A percentile compares a stretch with the other conserved stretches of the same genome.
phyloP scores from a whole-genome alignment of 495 filamentous ascomycete genomes.

The Xylaria acuta region DNA sequence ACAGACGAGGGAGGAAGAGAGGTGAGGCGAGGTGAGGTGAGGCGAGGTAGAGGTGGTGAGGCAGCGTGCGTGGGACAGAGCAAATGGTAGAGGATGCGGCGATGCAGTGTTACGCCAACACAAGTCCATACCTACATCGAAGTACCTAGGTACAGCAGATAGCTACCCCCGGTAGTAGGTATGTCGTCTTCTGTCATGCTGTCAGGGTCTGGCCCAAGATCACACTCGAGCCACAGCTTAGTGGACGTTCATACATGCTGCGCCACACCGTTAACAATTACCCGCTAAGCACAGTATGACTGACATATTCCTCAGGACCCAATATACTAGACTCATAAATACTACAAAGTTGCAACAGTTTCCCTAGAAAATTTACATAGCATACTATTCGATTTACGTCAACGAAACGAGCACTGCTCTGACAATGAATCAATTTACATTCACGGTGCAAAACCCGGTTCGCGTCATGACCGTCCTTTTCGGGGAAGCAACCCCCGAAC shows the following conservation, averaged over 20 bases:
- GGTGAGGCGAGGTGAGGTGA: neutral
- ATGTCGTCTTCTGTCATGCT: neutral
- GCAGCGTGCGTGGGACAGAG: conserved; percentile 4
- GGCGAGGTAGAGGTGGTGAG: neutral
- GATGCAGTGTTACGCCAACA: neutral
- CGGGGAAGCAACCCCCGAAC: neutral
- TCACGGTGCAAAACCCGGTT: neutral
- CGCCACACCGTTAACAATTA: neutral
- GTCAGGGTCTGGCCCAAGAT: neutral
- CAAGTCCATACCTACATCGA: too few relatives aligned
- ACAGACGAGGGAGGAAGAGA: conserved; percentile 3
- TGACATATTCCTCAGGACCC: too few relatives aligned
- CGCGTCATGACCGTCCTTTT: neutral
- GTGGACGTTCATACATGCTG: neutral
- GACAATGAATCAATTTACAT: neutral
- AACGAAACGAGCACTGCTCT: neutral
- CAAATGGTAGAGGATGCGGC: conserved; percentile 2
- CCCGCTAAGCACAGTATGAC: too few relatives aligned
- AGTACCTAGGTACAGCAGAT: neutral
- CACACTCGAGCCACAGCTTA: neutral
- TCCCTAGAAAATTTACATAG: neutral
- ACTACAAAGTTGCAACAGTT: neutral
- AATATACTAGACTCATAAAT: too few relatives aligned
- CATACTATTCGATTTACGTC: neutral
- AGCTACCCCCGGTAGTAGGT: conserved; percentile 1